Evolutionary conservation across 2,329 filamentous ascomycete species (phyloP).

Genomic region (Alternaria sp.): DNA sequence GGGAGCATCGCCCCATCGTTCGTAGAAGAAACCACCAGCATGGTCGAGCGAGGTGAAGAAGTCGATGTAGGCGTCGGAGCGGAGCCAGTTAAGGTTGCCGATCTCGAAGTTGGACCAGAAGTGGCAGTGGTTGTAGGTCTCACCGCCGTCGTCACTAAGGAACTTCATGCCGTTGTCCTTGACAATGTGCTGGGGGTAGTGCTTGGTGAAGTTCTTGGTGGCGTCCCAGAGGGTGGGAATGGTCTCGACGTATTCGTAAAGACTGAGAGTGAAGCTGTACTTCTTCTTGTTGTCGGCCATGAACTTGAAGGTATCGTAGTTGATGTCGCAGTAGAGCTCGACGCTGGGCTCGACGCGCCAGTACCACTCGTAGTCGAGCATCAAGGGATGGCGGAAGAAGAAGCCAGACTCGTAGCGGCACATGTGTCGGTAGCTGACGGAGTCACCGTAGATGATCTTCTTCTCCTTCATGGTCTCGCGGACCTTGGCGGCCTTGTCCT

Average conservation of each 20-base stretch:
- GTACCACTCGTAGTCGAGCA: constrained; percentile 98
- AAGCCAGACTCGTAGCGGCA: constrained; percentile 99
- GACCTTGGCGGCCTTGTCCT: constrained; percentile 88
- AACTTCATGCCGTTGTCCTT: constrained; percentile 88
- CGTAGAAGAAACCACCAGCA: constrained; percentile 98
- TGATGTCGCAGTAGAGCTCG: constrained; percentile 93
- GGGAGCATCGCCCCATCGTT: constrained; percentile 96
- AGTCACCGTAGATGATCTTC: constrained; percentile 99
- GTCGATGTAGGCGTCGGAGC: constrained; percentile 85
- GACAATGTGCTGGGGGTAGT: constrained; percentile 85
- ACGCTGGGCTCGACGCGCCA: constrained; percentile 98
- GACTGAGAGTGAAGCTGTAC: constrained; percentile 93
- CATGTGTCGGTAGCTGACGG: constrained; percentile 97
- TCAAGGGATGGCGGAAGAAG: constrained; percentile 94
- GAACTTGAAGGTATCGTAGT: constrained; percentile 94
- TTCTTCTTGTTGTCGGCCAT: constrained; percentile 98
- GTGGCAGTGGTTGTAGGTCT: constrained; percentile 96
- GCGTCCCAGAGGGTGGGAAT: constrained; percentile 97
- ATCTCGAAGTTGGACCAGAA: constrained; percentile 99
- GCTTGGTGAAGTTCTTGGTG: constrained; percentile 90
- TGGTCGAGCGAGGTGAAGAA: constrained; percentile 88
- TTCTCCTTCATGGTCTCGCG: constrained; percentile 91
- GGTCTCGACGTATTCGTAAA: constrained; percentile 96
- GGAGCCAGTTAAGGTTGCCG: constrained; percentile 90
- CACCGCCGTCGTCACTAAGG: constrained; percentile 87